Evolutionary conservation across 495 filamentous ascomycete species (phyloP).

Genomic region (Penicillium antarcticum): DNA sequence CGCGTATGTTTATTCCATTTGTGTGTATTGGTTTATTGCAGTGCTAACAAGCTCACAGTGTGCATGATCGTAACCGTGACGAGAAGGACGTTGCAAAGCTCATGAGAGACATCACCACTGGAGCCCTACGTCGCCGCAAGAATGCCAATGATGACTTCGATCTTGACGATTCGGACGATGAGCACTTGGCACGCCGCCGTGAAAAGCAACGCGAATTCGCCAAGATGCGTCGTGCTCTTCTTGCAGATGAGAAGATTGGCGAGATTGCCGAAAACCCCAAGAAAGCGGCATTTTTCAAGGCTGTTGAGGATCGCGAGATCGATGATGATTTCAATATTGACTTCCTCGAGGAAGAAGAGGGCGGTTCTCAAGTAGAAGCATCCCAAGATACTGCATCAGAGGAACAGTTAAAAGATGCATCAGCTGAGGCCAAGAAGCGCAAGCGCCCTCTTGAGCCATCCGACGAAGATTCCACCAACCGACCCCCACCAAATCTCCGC

Average conservation of each 20-base stretch:
- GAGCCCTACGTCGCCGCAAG: slow-evolving; percentile 75
- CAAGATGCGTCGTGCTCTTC: slow-evolving; percentile 83
- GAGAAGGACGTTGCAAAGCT: slow-evolving; percentile 87
- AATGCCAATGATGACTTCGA: slow-evolving; percentile 71
- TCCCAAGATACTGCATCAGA: slow-evolving; percentile 38
- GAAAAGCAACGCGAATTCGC: slow-evolving; percentile 85
- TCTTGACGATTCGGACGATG: slow-evolving; percentile 84
- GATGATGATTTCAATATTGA: slow-evolving; percentile 79
- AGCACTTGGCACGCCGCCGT: slow-evolving; percentile 68
- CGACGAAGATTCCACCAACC: slow-evolving; percentile 44
- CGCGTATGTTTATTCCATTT: slow-evolving; percentile 64
- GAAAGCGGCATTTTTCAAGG: slow-evolving; percentile 81
- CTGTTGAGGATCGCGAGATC: slow-evolving; percentile 78
- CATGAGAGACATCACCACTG: slow-evolving; percentile 86
- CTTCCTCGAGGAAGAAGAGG: slow-evolving; percentile 59
- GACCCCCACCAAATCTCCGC: slow-evolving; percentile 61
- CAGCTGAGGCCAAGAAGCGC: slow-evolving; percentile 45
- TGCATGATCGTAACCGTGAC: slow-evolving; percentile 40
- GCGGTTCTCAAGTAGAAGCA: slow-evolving; percentile 37
- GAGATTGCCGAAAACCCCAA: slow-evolving; percentile 90
- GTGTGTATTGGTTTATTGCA: not conserved
- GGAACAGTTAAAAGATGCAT: slow-evolving; percentile 24
- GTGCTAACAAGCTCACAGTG: slow-evolving; percentile 24
- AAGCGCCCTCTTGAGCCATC: slow-evolving; percentile 51
- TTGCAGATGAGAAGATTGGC: slow-evolving; percentile 86